These are phyloP conservation scores for Rauvolfia tetraphylla DNA, from an alignment of 257 asterid species.

Conservation along the genomic window DNA sequence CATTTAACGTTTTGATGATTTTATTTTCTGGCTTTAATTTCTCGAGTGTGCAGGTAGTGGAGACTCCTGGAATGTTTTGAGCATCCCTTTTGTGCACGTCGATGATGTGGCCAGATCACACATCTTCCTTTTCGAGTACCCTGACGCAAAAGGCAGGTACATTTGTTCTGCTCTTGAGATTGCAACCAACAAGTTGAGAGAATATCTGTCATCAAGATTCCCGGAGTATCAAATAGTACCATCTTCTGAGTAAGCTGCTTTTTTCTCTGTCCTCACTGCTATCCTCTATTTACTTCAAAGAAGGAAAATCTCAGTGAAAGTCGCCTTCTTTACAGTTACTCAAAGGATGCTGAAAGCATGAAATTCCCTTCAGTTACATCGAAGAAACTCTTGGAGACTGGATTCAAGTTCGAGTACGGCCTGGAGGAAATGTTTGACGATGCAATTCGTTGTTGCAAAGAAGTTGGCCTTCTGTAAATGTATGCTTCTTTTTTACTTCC, in stretches of 20 bases:
- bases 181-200: slow-evolving; percentile 25
- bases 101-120: slow-evolving; percentile 62
- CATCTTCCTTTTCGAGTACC: slow-evolving; percentile 43
- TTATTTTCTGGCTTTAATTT: not conserved
- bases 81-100: slow-evolving; percentile 31
- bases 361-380: slow-evolving; percentile 1
- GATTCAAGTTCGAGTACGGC: slow-evolving; percentile 41
- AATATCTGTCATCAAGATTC: slow-evolving; percentile 34
- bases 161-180: slow-evolving; percentile 34
- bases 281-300: not conserved
- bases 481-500: too few species aligned
- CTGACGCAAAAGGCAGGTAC: slow-evolving; percentile 49
- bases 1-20: too few species aligned
- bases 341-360: slow-evolving; percentile 2
- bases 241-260: slow-evolving; percentile 35
- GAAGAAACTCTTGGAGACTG: slow-evolving; percentile 43
- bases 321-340: not conserved
- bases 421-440: slow-evolving; percentile 51
- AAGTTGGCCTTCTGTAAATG: slow-evolving; percentile 28
- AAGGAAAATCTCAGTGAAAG: not conserved
- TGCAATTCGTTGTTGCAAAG: slow-evolving; percentile 43
- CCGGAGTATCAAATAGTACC: slow-evolving; percentile 41
- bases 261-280: not conserved
- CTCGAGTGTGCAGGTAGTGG: not conserved
- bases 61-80: not conserved